Evolutionary conservation across 129 eudicot species (phyloP).

Genomic region (Lonicera japonica): DNA sequence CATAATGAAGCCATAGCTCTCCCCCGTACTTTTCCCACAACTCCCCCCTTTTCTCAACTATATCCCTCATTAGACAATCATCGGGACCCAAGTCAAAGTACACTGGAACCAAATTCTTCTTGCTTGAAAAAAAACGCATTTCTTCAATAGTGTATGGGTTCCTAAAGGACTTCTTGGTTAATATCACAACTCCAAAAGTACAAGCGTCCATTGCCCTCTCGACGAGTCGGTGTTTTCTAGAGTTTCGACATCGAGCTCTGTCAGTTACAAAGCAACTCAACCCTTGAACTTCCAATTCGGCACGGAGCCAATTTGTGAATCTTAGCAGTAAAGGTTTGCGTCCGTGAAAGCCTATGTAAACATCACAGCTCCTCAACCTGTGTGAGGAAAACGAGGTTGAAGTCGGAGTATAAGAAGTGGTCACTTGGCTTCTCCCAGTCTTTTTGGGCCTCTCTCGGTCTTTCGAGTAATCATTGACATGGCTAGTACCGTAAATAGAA

Average conservation of each 20-base stretch:
- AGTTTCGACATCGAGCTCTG: constrained; percentile 63
- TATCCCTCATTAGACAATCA: constrained; percentile 88
- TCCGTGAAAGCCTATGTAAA: constrained; percentile 92
- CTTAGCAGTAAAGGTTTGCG: constrained; percentile 68
- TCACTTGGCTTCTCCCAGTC: constrained; percentile 39
- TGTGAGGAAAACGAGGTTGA: constrained; percentile 58
- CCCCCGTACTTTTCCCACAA: constrained; percentile 89
- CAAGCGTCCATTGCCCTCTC: constrained; percentile 93
- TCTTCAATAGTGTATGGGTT: constrained; percentile 91
- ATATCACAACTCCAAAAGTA: constrained; percentile 74
- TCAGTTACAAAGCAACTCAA: constrained; percentile 88
- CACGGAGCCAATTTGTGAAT: constrained; percentile 89
- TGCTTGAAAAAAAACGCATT: constrained; percentile 70
- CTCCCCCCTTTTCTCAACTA: constrained; percentile 86
- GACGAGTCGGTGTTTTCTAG: constrained; percentile 62
- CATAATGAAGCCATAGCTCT: constrained; percentile 78
- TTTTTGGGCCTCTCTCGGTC: constrained; percentile 47
- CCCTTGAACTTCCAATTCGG: constrained; percentile 91
- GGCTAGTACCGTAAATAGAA: constrained; percentile 28
- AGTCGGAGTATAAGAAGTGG: constrained; percentile 36
- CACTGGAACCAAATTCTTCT: constrained; percentile 85
- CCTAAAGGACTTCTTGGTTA: constrained; percentile 79
- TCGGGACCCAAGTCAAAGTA: constrained; percentile 87
- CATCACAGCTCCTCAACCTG: constrained; percentile 82
- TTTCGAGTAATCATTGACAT: constrained; percentile 36